Evolutionary conservation across 2,329 filamentous ascomycete species (phyloP), one percentile per base, ranked within the genome.

Genomic region (Botrytis sinoallii): DNA sequence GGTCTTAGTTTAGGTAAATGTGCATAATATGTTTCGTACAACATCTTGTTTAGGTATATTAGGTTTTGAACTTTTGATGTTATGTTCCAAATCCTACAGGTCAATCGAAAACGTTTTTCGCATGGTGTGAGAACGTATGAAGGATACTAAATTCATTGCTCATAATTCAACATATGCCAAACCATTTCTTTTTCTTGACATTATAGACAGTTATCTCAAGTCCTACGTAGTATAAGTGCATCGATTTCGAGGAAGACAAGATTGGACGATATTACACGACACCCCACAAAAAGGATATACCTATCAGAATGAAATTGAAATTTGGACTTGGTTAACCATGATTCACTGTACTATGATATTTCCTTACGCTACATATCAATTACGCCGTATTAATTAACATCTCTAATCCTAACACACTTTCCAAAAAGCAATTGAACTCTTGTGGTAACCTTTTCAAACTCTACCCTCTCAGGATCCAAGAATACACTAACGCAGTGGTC

Each of bases 331-430:
- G 10, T n/a, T 14, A 14, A 52, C 25, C 48, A n/a, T 14, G 4
- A 52, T n/a, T n/a, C 14, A 52, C 25, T 22, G 16, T 12, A 52
- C 9, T 14, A n/a, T 3, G 14, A 38, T 40, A 25, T 40, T 3
- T 25, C 22, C 59, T 40, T 25, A 14, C 7, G 10, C 9, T 63
- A n/a, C 32, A 38, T 40, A 40, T 32, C 32, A 4, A 32, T 32
- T 4, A 32, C 32, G 32, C 32, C 32, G 32, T 32, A 32, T 63
- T 63, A 63, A 63, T 63, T 63, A 7, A 63, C 6, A n/a, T 38
- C 59, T 63, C 59, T 63, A 38, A 63, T 63, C 22, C 38, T 38
- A 38, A 63, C 59, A 63, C 59, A 63, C 35, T 63, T 63, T n/a
- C 35, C 59, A 63, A 40, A 63, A 63, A 63, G 59, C 22, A 63